Evolutionary conservation across 2,329 filamentous ascomycete species (phyloP), one percentile per base, ranked within the genome.

Genomic region (Penicillium expansum): DNA sequence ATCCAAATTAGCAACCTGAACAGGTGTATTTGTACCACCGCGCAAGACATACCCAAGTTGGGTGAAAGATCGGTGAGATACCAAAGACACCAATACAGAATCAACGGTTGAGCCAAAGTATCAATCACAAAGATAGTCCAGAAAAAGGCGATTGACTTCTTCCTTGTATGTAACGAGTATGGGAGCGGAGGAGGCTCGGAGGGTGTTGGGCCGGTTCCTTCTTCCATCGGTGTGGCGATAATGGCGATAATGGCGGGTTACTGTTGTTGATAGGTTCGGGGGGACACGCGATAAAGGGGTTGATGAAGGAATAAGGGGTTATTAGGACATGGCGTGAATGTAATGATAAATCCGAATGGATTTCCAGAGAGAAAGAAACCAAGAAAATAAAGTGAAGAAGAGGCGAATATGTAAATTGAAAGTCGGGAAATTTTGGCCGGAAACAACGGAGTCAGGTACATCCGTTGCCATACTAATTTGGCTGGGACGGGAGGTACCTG

Each of bases 31-130:
- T 29, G 32, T 16, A 48, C 48, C 30, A 47, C 38, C 9, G 4
- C 18, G n/a, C 16, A 33, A 35, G 39, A 68, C 73, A 62, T 70
- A 77, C 73, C 70, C 60, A 75, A 35, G 43, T 78, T 75, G 57
- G 74, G 71, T 39, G 73, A 74, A 32, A 86, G 67, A 59, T 76
- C 72, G 10, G 82, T 81, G 60, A 76, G 77, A 61, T 86, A 86
- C 81, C 82, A 85, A 37, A 87, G 74, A 48, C 80, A 77, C 74
- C 83, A 87, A 72, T 86, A 87, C 2, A 87, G 75, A 3, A 76
- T 79, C 57, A 86, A 77, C 18, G 84, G 84, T 71, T 85, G 82
- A 55, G 76, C 79, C 57, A 85, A 74, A 49, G 80, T 83, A 71
- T 87, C 84, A 56, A 86, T 65, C 22, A 86, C 67, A 55, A 86